Conservation (phyloP, 2,329 filamentous ascomycete genomes). For the Drechslerella dactyloides region DNA sequence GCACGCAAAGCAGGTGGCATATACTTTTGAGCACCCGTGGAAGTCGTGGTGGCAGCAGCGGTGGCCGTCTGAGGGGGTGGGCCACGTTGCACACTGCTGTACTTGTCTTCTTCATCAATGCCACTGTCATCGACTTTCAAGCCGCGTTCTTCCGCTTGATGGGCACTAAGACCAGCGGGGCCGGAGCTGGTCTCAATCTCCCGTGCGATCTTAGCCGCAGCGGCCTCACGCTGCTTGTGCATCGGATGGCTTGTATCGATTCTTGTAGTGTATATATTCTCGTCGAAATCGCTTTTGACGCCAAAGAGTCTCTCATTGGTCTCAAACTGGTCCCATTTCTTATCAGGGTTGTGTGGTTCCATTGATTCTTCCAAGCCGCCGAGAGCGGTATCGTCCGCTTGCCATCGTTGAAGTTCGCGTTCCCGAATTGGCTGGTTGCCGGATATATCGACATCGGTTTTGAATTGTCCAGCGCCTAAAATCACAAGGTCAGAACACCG, state of each 20-base stretch:
- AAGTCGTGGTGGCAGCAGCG: constrained; percentile 64
- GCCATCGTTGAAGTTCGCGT: constrained; percentile 55
- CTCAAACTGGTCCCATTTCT: constrained; percentile 89
- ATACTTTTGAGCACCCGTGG: constrained; percentile 71
- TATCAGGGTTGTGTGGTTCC: constrained; percentile 40
- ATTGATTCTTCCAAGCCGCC: constrained; percentile 51
- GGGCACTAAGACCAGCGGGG: constrained; percentile 70
- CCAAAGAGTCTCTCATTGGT: constrained; percentile 88
- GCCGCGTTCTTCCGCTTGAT: constrained; percentile 88
- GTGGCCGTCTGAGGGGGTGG: constrained; percentile 57
- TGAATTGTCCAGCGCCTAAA: constrained; percentile 51
- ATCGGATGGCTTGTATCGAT: constrained; percentile 84
- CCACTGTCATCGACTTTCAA: constrained; percentile 71
- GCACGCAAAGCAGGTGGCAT: constrained; percentile 87
- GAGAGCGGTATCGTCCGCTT: constrained; percentile 52
- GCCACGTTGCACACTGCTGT: constrained; percentile 79
- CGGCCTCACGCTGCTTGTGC: constrained; percentile 77
- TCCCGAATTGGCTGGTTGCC: constrained; percentile 53
- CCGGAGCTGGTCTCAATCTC: constrained; percentile 74
- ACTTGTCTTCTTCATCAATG: constrained; percentile 91
- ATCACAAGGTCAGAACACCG: neutral
- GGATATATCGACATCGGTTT: constrained; percentile 55
- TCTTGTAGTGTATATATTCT: constrained; percentile 89
- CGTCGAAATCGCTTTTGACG: constrained; percentile 86
- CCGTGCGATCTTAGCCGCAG: constrained; percentile 80